Evolutionary conservation across 2,329 filamentous ascomycete genomes (phyloP).

Genomic region (Cordyceps cateniannulata): DNA sequence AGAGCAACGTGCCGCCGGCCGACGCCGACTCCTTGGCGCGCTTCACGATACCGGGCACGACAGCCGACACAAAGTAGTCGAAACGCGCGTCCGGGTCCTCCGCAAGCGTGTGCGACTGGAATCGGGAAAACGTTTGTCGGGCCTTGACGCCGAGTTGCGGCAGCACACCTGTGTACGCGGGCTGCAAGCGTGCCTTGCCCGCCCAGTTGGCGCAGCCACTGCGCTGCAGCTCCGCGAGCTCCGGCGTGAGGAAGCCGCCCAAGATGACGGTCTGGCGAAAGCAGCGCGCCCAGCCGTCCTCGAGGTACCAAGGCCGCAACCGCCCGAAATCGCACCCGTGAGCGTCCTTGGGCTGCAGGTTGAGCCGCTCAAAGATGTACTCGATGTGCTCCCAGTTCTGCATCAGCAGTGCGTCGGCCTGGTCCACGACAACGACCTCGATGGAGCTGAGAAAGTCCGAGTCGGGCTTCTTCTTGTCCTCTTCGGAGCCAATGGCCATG

Average conservation of each 20-base stretch:
- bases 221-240: constrained; percentile 74
- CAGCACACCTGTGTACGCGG: constrained; percentile 64
- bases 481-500: constrained; percentile 80
- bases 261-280: constrained; percentile 82
- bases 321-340: constrained; percentile 93
- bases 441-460: constrained; percentile 91
- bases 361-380: constrained; percentile 85
- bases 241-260: constrained; percentile 79
- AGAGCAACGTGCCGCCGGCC: constrained; percentile 65
- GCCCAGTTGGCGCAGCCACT: constrained; percentile 71
- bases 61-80: constrained; percentile 77
- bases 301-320: constrained; percentile 87
- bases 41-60: constrained; percentile 69
- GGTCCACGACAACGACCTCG: constrained; percentile 83
- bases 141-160: constrained; percentile 65
- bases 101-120: constrained; percentile 63
- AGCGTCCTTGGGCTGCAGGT: constrained; percentile 79
- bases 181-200: constrained; percentile 69
- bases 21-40: constrained; percentile 49
- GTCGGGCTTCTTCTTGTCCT: constrained; percentile 56
- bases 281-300: constrained; percentile 64
- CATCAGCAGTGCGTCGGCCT: constrained; percentile 90
- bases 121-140: constrained; percentile 85
- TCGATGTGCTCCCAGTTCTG: constrained; percentile 98
- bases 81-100: constrained; percentile 84